Conservation (phyloP, 2,329 filamentous ascomycete species). For the Paecilomyces dactylethromorphus region DNA sequence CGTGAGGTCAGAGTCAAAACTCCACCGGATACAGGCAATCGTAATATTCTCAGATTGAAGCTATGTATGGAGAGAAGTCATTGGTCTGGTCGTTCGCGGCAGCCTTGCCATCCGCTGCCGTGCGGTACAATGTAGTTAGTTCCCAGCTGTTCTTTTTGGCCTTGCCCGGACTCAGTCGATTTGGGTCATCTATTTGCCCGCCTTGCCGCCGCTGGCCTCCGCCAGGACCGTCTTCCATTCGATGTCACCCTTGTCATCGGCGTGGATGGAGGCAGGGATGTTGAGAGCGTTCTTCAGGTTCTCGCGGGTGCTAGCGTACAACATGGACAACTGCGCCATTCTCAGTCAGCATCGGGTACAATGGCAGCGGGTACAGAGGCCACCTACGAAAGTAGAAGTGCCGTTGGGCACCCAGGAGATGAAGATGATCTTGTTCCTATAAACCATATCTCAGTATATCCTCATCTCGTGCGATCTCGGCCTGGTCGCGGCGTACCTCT, state of each 20-base stretch:
- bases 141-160: slow-evolving; percentile 19
- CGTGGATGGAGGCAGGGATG: slow-evolving; percentile 34
- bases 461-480: not conserved
- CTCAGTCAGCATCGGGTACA: slow-evolving; percentile 8
- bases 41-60: slow-evolving; percentile 33
- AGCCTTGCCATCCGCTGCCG: slow-evolving; percentile 12
- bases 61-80: slow-evolving; percentile 26
- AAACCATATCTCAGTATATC: slow-evolving; percentile 1
- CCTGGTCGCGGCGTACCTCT: slow-evolving; percentile 31
- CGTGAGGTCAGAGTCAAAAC: not conserved
- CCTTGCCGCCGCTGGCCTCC: slow-evolving; percentile 37
- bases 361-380: not conserved
- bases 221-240: slow-evolving; percentile 35
- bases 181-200: slow-evolving; percentile 26
- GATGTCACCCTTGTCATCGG: slow-evolving; percentile 35
- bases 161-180: slow-evolving; percentile 27
- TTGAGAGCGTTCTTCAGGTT: slow-evolving; percentile 49
- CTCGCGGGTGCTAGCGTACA: slow-evolving; percentile 45
- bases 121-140: slow-evolving; percentile 11
- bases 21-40: slow-evolving; percentile 16
- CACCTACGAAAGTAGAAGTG: slow-evolving; percentile 34
- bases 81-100: slow-evolving; percentile 19
- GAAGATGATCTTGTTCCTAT: slow-evolving; percentile 46
- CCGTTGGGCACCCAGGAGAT: slow-evolving; percentile 42
- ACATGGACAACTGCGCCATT: slow-evolving; percentile 38